These are phyloP conservation scores for Dactylonectria macrodidyma DNA, from an alignment of 2,329 filamentous ascomycete genomes.

Conservation along the genomic window DNA sequence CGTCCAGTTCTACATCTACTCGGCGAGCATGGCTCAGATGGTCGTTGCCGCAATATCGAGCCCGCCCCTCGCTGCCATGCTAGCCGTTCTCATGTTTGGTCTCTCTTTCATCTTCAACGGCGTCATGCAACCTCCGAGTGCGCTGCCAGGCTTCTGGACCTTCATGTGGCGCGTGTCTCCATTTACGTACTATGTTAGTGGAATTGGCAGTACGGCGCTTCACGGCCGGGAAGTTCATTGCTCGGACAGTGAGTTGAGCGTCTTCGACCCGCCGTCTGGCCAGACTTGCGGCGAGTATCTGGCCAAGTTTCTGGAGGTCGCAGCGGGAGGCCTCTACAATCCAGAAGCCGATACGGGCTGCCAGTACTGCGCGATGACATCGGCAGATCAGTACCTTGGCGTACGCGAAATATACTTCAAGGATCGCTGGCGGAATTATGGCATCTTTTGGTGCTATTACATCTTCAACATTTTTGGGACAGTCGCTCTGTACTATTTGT, in stretches of 20 bases:
- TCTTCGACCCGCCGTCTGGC: conserved; percentile 75
- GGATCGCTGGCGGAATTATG: conserved; percentile 79
- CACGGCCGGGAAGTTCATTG: conserved; percentile 69
- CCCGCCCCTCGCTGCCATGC: conserved; percentile 75
- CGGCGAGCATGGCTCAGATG: conserved; percentile 81
- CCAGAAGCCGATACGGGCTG: conserved; percentile 69
- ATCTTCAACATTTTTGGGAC: conserved; percentile 74
- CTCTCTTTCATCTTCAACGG: conserved; percentile 75
- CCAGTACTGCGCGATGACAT: conserved; percentile 75
- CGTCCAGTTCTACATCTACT: conserved; percentile 78
- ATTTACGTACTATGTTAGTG: conserved; percentile 78
- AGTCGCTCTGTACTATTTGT: conserved; percentile 73
- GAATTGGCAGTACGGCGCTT: conserved; percentile 77
- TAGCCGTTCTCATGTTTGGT: conserved; percentile 74
- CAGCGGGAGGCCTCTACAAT: conserved; percentile 73
- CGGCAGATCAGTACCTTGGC: conserved; percentile 72
- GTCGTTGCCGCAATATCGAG: conserved; percentile 79
- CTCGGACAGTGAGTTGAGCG: conserved; percentile 69
- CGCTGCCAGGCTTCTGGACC: conserved; percentile 80
- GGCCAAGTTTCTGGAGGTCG: conserved; percentile 63
- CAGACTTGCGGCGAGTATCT: conserved; percentile 78
- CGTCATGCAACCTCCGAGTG: conserved; percentile 71
- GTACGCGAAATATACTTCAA: conserved; percentile 63
- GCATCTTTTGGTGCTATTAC: conserved; percentile 78
- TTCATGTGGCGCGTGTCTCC: conserved; percentile 80